phyloP scores from a whole-genome alignment of 192 early-diverging fungal genomes.

The Mortierella alpina region DNA sequence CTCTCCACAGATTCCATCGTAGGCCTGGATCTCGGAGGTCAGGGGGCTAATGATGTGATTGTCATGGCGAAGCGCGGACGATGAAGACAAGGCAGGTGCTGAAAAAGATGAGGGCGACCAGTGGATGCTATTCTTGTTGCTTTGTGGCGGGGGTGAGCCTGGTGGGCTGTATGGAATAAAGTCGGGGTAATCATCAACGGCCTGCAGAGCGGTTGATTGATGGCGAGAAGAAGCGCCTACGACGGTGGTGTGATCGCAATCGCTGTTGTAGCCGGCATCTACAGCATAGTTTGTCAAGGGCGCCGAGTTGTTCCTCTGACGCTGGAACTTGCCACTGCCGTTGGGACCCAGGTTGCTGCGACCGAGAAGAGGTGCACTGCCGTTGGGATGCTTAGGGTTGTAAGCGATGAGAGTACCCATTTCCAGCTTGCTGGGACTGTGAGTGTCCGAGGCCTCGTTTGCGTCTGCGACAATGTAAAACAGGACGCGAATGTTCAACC shows the following conservation, averaged over 20 bases:
- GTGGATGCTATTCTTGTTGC: neutral
- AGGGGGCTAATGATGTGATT: conserved; percentile 20
- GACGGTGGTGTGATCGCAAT: conserved; percentile 12
- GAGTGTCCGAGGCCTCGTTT: neutral
- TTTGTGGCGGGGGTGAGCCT: neutral
- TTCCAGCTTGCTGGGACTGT: conserved; percentile 22
- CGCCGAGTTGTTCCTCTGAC: conserved; percentile 26
- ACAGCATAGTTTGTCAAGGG: conserved; percentile 29
- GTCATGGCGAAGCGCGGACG: neutral
- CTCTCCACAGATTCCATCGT: conserved; percentile 12
- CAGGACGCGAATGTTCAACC: conserved; percentile 46
- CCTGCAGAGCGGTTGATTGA: neutral
- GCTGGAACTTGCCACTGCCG: neutral
- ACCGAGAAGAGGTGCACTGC: neutral
- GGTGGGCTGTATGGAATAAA: conserved; percentile 5
- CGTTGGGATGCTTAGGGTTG: neutral
- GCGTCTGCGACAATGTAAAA: conserved; percentile 36
- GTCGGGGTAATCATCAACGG: neutral
- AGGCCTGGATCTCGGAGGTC: conserved; percentile 14
- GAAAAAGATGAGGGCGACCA: neutral
- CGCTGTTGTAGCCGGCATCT: conserved; percentile 24
- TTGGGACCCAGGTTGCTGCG: neutral
- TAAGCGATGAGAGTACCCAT: conserved; percentile 15
- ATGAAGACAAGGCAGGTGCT: neutral
- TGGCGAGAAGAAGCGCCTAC: neutral